Conservation (phyloP, 1,284 basidiomycete genomes). For the Ceratobasidium sp. region DNA sequence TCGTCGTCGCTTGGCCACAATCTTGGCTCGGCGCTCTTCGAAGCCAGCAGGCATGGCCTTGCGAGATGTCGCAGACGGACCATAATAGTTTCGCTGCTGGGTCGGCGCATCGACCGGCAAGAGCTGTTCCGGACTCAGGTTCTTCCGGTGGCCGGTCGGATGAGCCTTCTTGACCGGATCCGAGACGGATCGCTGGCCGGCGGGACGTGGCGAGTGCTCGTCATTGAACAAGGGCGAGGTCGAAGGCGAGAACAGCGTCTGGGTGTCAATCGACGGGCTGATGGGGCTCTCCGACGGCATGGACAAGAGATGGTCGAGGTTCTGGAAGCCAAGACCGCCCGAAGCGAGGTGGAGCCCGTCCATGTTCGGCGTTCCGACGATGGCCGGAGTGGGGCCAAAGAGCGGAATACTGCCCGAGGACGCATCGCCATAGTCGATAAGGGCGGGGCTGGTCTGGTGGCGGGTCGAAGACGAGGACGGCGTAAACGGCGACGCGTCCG, state of each 20-base stretch:
- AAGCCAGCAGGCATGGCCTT: conserved; percentile 63
- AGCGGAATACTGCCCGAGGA: conserved; percentile 10
- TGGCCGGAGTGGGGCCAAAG: conserved; percentile 13
- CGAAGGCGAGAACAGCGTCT: conserved; percentile 12
- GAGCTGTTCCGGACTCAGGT: conserved; percentile 59
- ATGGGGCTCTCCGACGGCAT: conserved; percentile 17
- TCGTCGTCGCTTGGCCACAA: conserved; percentile 47
- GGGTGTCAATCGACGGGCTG: conserved; percentile 30
- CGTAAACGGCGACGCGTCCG: conserved; percentile 17
- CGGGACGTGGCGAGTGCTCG: background rate
- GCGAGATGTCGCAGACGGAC: conserved; percentile 64
- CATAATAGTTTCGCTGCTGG: conserved; percentile 63
- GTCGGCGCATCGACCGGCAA: conserved; percentile 65
- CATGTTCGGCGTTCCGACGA: conserved; percentile 15
- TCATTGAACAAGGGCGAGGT: conserved; percentile 10
- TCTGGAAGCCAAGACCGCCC: conserved; percentile 16
- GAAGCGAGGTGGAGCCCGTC: conserved; percentile 19
- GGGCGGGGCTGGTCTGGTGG: conserved; percentile 20
- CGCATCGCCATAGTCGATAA: conserved; percentile 4
- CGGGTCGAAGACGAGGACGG: conserved; percentile 7
- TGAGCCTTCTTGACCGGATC: conserved; percentile 54
- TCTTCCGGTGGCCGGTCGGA: conserved; percentile 58
- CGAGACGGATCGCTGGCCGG: conserved; percentile 43
- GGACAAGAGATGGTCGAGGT: background rate
- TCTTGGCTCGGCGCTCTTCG: conserved; percentile 46